These are phyloP conservation scores for Oenanthe javanica DNA, from an alignment of 140 eudicot genomes.

Conservation along the genomic window DNA sequence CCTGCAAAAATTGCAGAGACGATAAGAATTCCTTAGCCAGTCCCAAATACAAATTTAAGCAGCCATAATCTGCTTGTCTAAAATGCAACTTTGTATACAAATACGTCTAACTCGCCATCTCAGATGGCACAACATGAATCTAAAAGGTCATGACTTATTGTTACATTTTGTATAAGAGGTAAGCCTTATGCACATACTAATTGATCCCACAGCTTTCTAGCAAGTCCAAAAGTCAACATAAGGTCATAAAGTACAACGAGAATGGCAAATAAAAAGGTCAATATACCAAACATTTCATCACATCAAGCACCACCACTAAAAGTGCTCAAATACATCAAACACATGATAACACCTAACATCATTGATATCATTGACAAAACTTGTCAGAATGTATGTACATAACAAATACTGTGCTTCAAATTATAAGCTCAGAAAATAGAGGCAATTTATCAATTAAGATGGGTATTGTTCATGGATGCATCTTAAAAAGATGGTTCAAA, in stretches of 20 bases:
- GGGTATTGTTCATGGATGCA: neutral
- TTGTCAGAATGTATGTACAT: neutral
- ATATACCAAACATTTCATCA: neutral
- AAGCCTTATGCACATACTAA: neutral
- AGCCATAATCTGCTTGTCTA: neutral
- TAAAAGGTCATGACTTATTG: neutral
- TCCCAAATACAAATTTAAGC: neutral
- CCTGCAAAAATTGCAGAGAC: conserved; percentile 28
- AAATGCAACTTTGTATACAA: neutral
- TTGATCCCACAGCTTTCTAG: neutral
- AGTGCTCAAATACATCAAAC: neutral
- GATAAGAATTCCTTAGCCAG: neutral
- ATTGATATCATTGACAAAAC: neutral
- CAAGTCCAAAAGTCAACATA: neutral
- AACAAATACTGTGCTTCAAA: neutral
- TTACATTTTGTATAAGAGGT: neutral
- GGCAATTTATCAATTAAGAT: neutral
- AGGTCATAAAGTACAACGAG: neutral
- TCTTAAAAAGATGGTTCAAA: neutral
- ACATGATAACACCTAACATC: neutral
- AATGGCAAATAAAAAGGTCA: neutral
- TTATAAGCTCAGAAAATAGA: neutral
- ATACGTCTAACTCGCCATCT: neutral
- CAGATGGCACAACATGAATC: neutral
- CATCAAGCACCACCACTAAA: neutral